Base-by-base conservation (phyloP, 306 rosid genomes). In the Cercis canadensis region DNA sequence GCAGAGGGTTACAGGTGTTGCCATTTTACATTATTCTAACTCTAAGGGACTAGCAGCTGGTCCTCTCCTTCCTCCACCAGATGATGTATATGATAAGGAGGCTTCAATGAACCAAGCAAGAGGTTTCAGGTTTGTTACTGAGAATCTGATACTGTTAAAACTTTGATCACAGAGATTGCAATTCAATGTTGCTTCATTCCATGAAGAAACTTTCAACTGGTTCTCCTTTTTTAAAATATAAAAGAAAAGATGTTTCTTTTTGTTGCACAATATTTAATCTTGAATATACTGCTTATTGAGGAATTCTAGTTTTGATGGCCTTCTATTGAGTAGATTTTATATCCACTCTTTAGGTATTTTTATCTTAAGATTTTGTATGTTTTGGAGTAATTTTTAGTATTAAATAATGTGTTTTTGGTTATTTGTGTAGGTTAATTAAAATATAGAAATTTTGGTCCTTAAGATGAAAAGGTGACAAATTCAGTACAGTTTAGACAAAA, bases 1-100 rank as follows among this genome's bases (percentile, higher is more conserved):
- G 98, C 80, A 93, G 55, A 84, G 78, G 75, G 97, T 93, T 57
- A 88, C 92, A 0, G 97, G 98, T 59, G 98, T 93, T 69, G 98
- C 94, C 32, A 62, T 93, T 75, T 82, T 93, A 31, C 94, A 78
- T 69, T 93, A 93, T 16, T 67, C 86, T 46, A 90, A 90, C 74
- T 93, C 97, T 40, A 88, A 84, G 81, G 97, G 96, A 47, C 72
- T 88, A 37, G 97, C 81, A 65, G 69, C 77, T 1, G 98, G 97
- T 69, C 94, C 97, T 74, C 83, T 93, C 11, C 98, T 97, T 6
- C 84, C 85, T 60, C 75, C 90, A 17, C 98, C 98, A 12, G 58
- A 85, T 57, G 98, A 93, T 74, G 8, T 80, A 46, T 93, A 68
- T 65, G 76, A 93, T 81, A 83, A 83, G 75, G 64, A 69, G 0